phyloP scores from a whole-genome alignment of 2,329 filamentous ascomycete genomes.

The Penicillium vulpinum region DNA sequence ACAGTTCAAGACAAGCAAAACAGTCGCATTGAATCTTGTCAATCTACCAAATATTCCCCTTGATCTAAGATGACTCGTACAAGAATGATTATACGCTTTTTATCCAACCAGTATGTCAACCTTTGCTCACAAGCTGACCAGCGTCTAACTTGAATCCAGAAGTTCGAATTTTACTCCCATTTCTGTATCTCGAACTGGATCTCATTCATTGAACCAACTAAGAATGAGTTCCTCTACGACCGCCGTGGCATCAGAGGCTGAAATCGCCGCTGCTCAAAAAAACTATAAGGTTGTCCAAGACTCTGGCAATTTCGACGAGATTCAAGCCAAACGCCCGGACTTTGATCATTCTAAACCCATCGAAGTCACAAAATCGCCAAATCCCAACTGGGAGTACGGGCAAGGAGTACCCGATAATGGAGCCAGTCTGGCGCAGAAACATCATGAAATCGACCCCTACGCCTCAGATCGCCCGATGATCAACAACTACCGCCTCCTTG shows the following conservation, averaged over 20 bases:
- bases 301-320: conserved; percentile 28
- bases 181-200: not conserved
- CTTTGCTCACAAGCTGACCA: not conserved
- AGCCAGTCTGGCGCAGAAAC: conserved; percentile 16
- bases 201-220: not conserved
- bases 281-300: conserved; percentile 25
- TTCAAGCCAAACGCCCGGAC: conserved; percentile 36
- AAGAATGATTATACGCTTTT: not conserved
- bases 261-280: conserved; percentile 6
- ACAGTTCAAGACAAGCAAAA: not conserved
- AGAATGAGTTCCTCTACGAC: conserved; percentile 11
- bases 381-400: conserved; percentile 34
- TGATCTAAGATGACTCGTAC: not conserved
- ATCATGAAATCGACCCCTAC: conserved; percentile 75
- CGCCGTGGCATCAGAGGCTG: not conserved
- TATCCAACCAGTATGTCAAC: conserved; percentile 5
- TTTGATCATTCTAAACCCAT: conserved; percentile 31
- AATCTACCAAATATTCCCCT: not conserved
- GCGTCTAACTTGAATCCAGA: not conserved
- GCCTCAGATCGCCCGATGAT: conserved; percentile 62
- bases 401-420: conserved; percentile 20
- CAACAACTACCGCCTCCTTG: conserved; percentile 87
- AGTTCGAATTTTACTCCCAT: not conserved
- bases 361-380: conserved; percentile 38
- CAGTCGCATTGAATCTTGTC: not conserved